Percentiles rank a stretch among this genome's conserved stretches.
Evolutionary conservation across 805 yeast species (phyloP).

Genomic region (Ogataea nonfermentans): DNA sequence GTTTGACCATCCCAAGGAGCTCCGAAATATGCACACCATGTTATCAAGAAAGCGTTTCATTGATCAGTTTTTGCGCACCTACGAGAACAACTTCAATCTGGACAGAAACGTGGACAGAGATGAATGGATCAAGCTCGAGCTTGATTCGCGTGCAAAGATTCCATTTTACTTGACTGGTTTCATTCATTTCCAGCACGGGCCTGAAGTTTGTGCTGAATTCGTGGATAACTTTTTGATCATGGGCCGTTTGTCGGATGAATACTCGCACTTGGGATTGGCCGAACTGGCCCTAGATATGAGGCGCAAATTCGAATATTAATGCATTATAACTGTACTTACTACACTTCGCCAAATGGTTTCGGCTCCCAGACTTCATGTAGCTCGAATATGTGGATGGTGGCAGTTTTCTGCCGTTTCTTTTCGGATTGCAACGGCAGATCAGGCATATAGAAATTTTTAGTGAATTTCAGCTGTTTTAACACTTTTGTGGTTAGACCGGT

Average conservation of each 20-base stretch:
- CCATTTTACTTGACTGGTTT: conserved; percentile 29
- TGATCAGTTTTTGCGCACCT: conserved; percentile 21
- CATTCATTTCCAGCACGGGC: conserved; percentile 26
- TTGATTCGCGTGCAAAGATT: conserved; percentile 19
- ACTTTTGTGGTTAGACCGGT: conserved; percentile 15
- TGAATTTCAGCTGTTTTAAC: conserved; percentile 16
- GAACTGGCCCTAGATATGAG: conserved; percentile 19
- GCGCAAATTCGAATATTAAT: conserved; percentile 1
- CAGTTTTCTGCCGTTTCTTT: conserved; percentile 6
- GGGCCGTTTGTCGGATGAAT: conserved; percentile 22
- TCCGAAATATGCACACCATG: conserved; percentile 6
- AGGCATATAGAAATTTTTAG: conserved; percentile 26
- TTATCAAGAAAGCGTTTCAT: conserved; percentile 20
- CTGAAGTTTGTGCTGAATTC: conserved; percentile 18
- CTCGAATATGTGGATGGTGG: conserved; percentile 30
- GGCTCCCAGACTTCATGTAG: conserved; percentile 45
- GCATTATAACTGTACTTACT: neutral
- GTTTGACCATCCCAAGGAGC: conserved; percentile 1
- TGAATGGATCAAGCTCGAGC: conserved; percentile 21
- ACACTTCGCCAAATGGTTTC: conserved; percentile 48
- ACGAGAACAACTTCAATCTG: conserved; percentile 10
- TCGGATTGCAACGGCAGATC: conserved; percentile 8
- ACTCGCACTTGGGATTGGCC: conserved; percentile 29
- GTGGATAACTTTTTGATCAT: conserved; percentile 29
- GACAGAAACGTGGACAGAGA: conserved; percentile 6